These are phyloP conservation scores for Pseudisothecium myosuroides DNA, from an alignment of 225 moss, liverwort and hornwort species.

Conservation along the genomic window DNA sequence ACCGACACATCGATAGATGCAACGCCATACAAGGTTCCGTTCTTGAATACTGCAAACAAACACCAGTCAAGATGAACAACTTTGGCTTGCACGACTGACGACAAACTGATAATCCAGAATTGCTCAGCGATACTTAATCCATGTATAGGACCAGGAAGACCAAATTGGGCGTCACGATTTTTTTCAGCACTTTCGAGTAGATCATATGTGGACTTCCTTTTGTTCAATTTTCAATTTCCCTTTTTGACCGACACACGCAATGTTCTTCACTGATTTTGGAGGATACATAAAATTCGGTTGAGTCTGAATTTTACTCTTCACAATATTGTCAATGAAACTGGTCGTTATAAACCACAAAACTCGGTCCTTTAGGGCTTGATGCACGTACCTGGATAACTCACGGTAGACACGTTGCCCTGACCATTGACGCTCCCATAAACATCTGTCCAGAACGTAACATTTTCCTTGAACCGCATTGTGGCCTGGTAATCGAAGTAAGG, in stretches of 20 bases:
- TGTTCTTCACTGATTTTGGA: neutral
- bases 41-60: conserved; percentile 12
- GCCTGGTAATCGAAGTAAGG: conserved; percentile 44
- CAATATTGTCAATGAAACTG: neutral
- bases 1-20: conserved; percentile 34
- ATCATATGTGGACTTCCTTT: no score
- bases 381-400: conserved; percentile 31
- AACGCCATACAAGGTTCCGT: conserved; percentile 36
- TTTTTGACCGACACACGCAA: neutral
- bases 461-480: conserved; percentile 17
- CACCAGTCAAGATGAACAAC: neutral
- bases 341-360: neutral
- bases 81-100: neutral
- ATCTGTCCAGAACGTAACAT: conserved; percentile 33
- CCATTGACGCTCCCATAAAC: conserved; percentile 7
- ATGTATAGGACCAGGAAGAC: neutral
- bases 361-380: neutral
- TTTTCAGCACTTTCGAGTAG: neutral
- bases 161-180: neutral
- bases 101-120: neutral
- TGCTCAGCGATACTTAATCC: neutral
- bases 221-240: no score
- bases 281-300: neutral
- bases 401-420: conserved; percentile 15
- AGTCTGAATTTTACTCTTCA: neutral